A percentile compares a stretch with the other conserved stretches of the same genome.
Evolutionary conservation across 2,329 filamentous ascomycete species (phyloP).

Genomic region (Scedosporium dehoogii): DNA sequence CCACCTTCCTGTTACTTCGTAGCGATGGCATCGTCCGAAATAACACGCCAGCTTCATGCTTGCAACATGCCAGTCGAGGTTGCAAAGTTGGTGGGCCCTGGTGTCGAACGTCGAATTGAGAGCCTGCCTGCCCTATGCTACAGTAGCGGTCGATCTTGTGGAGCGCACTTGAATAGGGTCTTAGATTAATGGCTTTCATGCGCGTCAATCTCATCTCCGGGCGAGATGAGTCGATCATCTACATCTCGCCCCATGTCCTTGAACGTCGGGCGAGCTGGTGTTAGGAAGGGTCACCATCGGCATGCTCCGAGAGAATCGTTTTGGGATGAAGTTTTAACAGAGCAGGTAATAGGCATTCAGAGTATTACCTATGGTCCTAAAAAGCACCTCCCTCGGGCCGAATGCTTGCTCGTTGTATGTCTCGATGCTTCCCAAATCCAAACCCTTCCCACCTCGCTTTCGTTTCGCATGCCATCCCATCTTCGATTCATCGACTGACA

Average conservation of each 20-base stretch:
- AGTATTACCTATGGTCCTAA: not conserved
- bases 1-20: not conserved
- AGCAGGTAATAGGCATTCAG: not conserved
- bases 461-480: not conserved
- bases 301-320: not conserved
- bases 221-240: not conserved
- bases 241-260: not conserved
- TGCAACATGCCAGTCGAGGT: not conserved
- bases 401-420: not conserved
- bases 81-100: not conserved
- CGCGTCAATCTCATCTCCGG: not conserved
- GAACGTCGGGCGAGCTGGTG: not conserved
- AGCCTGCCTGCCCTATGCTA: not conserved
- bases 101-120: not conserved
- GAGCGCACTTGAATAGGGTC: not conserved
- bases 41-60: not conserved
- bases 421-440: not conserved
- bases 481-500: not conserved
- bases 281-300: not conserved
- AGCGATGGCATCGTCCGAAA: not conserved
- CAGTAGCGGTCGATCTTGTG: not conserved
- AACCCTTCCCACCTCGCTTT: not conserved
- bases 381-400: not conserved
- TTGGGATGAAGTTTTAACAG: not conserved
- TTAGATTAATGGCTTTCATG: not conserved